Evolutionary conservation across 2,329 filamentous ascomycete genomes (phyloP), one percentile per base, ranked within the genome.

Genomic region (Xylariales sp.): DNA sequence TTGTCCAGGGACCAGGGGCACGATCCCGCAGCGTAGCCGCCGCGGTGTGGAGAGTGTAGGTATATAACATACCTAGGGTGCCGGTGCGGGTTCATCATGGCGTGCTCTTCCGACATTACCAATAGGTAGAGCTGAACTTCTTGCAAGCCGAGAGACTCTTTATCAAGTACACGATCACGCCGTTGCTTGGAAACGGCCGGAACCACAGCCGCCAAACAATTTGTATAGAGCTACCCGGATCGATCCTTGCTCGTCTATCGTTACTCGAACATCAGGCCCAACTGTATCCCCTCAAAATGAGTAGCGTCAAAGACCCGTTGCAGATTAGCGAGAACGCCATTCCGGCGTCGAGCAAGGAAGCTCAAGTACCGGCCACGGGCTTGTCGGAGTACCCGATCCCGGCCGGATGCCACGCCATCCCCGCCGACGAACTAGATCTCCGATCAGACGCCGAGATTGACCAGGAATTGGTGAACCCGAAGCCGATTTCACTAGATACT

Each of bases 401-500:
- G 1, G 18, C 62, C 60, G 83, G 84, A n/a, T 65, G 84, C 34
- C 78, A 83, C 65, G 72, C 71, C 18, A 80, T 85, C 39, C 80
- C 83, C 0, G 43, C 60, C 1, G 63, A 81, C 5, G 71, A 79
- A 5, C 74, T 86, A 8, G 84, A 87, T 65, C 75, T 82, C 3
- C 80, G 84, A 8, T 72, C 83, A 3, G 84, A 86, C 57, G 68
- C 76, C 3, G 81, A 83, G 65, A 77, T 86, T 34, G 84, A 86
- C 64, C 62, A 78, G 16, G 79, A 79, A 10, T 70, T 86, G 36
- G 71, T 81, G 0, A 73, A 82, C 58, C 81, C 81, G 0, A 71
- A 69, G 23, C 78, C 82, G 23, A 75, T 84, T 34, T 73, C 77
- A 49, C 4, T 18, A 0, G 74, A 77, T 28, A 67, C 64, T 36